phyloP scores from a whole-genome alignment of 1,139 yeast genomes.

The Yamadazyma sp. region DNA sequence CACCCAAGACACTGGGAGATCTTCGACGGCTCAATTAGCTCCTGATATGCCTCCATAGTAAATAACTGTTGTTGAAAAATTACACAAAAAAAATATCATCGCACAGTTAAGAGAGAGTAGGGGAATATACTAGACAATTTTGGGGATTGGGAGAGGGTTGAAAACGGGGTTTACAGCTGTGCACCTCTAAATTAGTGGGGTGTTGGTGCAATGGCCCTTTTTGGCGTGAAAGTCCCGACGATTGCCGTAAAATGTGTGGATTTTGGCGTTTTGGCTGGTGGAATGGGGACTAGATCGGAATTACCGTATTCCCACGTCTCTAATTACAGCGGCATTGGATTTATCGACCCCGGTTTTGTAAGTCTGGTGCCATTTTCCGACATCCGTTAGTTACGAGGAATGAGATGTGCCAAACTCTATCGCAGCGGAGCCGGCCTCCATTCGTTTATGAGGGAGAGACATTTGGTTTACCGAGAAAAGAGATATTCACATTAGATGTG shows the following conservation, averaged over 20 bases:
- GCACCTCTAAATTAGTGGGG: too few relatives aligned
- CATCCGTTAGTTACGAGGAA: not conserved
- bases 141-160: too few relatives aligned
- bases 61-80: constrained; percentile 4
- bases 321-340: not conserved
- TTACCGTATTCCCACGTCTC: not conserved
- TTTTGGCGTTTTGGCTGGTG: too few relatives aligned
- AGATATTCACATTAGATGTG: not conserved
- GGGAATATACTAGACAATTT: not conserved
- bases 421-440: not conserved
- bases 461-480: not conserved
- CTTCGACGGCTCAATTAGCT: constrained; percentile 75
- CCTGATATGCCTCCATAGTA: constrained; percentile 79
- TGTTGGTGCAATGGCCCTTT: too few relatives aligned
- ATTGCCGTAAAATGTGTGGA: too few relatives aligned
- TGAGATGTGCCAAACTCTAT: not conserved
- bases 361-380: not conserved
- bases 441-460: constrained; percentile 2
- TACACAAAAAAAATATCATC: constrained; percentile 3
- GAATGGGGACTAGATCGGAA: not conserved
- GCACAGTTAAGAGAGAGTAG: not conserved
- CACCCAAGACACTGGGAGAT: constrained; percentile 66
- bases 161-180: too few relatives aligned
- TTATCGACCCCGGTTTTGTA: not conserved
- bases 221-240: too few relatives aligned